Base-by-base conservation (phyloP, 768 basidiomycete genomes). In the Tephrocybe rancida region DNA sequence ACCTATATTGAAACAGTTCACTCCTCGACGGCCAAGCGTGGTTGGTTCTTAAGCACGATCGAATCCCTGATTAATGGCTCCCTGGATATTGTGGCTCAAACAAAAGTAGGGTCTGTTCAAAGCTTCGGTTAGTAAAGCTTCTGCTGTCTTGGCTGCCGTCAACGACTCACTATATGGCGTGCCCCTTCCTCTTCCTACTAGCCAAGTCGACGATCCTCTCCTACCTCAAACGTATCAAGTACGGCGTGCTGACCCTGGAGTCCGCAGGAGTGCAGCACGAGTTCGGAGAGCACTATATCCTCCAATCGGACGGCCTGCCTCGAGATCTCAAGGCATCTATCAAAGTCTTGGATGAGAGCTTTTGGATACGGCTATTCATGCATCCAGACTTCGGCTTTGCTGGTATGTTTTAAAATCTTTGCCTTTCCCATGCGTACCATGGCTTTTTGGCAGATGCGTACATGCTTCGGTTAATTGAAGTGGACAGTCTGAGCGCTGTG, bases 331-430 rank as follows among this genome's bases (percentile, higher is more conserved):
- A 35, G 26, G 46, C 54, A 1, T 48, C 46, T 0, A 50, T 55
- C 21, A 49, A 55, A 10, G 48, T 55, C 8, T 22, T 55, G 13
- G 47, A 55, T 7, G 54, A 55, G n/a, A 49, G 54, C n/a, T 49
- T 55, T 18, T 55, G 47, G 47, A 38, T 49, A 27, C 54, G 47
- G 2, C 47, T 55, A 16, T 55, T 55, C 34, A 42, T 55, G 34
- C 54, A 55, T 18, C 54, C 54, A n/a, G 48, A 55, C 13, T 55
- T 55, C 16, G 48, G 54, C 9, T 44, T 55, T 49, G 54, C 54
- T 16, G 48, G 54, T 49, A 18, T 8, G 35, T 38, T 24, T 44
- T n/a, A n/a, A n/a, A n/a, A n/a, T n/a, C n/a, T n/a, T n/a, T n/a
- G 30, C 30, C 13, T 13, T 32, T 32, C 30, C 35, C n/a, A 37